phyloP scores from a whole-genome alignment of 2,329 filamentous ascomycete species.

The Alternaria conjuncta region DNA sequence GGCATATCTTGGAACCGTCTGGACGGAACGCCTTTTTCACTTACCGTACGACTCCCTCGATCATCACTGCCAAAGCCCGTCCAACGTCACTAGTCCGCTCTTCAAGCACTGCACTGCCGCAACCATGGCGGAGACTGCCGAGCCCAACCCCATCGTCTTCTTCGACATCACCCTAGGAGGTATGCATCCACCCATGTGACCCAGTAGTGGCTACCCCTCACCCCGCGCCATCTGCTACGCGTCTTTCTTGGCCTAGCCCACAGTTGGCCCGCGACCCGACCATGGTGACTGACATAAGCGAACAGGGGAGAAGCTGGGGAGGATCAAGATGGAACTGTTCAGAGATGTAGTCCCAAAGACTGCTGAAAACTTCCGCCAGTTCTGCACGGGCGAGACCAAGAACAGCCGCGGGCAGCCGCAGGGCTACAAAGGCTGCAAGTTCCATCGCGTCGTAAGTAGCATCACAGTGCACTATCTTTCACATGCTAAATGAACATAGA shows the following conservation, averaged over 20 bases:
- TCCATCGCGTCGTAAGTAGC: conserved; percentile 84
- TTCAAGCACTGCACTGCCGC: conserved; percentile 35
- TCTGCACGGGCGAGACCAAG: conserved; percentile 93
- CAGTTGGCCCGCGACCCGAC: conserved; percentile 2
- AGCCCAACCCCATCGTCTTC: conserved; percentile 65
- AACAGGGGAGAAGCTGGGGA: conserved; percentile 45
- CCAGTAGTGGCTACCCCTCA: conserved; percentile 12
- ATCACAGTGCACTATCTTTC: background rate
- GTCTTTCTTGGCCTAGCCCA: conserved; percentile 17
- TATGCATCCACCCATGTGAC: conserved; percentile 49
- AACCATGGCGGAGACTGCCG: conserved; percentile 43
- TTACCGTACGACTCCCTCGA: conserved; percentile 2
- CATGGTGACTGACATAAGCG: conserved; percentile 28
- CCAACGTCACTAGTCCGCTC: conserved; percentile 5
- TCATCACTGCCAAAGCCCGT: conserved; percentile 11
- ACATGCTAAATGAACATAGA: conserved; percentile 59
- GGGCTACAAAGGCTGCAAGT: conserved; percentile 93
- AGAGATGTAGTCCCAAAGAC: conserved; percentile 83
- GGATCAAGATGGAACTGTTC: conserved; percentile 70
- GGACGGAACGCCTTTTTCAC: background rate
- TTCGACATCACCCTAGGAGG: conserved; percentile 82
- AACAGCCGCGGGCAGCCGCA: conserved; percentile 77
- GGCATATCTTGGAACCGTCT: background rate
- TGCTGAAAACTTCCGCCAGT: conserved; percentile 95
- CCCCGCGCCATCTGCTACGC: conserved; percentile 18